These are phyloP conservation scores for Verticillium albo-atrum DNA, from an alignment of 2,329 filamentous ascomycete species.

Conservation along the genomic window DNA sequence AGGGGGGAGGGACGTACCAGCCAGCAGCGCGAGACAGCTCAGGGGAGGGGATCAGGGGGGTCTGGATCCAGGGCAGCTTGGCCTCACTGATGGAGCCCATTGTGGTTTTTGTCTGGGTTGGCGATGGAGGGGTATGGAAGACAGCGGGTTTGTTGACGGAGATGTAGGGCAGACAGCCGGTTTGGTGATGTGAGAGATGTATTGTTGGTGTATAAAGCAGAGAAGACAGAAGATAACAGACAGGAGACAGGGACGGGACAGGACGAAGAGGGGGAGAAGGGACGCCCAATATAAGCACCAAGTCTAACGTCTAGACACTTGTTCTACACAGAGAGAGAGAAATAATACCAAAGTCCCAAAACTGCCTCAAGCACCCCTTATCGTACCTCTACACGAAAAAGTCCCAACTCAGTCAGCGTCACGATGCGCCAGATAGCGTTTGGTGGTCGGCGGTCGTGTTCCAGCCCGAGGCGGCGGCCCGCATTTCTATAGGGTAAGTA, in stretches of 20 bases:
- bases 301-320: no score
- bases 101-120: constrained; percentile 2
- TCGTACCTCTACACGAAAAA: no score
- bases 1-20: constrained; percentile 48
- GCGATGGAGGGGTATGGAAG: neutral
- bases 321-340: no score
- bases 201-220: no score
- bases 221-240: no score
- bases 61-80: constrained; percentile 62
- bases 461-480: no score
- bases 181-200: neutral
- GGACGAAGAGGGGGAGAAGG: no score
- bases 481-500: neutral
- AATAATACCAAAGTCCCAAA: no score
- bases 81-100: constrained; percentile 38
- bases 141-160: neutral
- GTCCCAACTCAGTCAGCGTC: neutral
- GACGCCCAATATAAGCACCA: no score
- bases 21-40: constrained; percentile 65
- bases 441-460: no score
- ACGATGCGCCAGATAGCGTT: no score
- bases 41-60: constrained; percentile 64
- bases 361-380: no score
- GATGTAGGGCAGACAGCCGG: neutral
- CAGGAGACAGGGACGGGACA: neutral